Base-by-base conservation (phyloP, 75 land plant species). In the Adiantum capillusveneris region DNA sequence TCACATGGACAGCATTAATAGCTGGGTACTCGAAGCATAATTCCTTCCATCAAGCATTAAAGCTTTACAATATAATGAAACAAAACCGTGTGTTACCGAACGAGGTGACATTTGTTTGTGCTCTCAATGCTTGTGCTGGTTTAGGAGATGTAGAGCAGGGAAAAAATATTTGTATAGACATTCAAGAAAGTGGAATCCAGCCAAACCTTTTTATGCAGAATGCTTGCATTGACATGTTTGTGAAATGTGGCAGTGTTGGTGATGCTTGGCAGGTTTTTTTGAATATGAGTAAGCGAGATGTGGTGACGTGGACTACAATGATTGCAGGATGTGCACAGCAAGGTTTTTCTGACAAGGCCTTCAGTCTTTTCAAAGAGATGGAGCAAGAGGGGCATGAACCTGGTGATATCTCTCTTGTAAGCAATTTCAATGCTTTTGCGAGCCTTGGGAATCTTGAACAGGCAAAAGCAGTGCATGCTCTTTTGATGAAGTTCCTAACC, bases 1-100 rank as follows among this genome's bases (percentile, higher is more conserved):
- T 80, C 13, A 52, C 81, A 6, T 82, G 85, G 90, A 79, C 80
- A 49, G 81, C 83, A 12, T 79, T 86, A 83, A 79, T 82, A 49
- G 80, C 83, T 29, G 86, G 83, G 5, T 82, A 72, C 69, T 73
- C 81, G 2, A 68, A 77, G 65, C 80, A 77, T 68, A 86, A 75
- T 11, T 44, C 43, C 66, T 62, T 43, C 39, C 24, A 5, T 0
- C 59, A 72, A 20, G 76, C 81, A 1, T 34, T 70, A 31, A 44
- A 37, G 11, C 6, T 73, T 1, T 67, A 67, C 18, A 31, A 42
- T 19, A 44, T 65, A 41, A 79, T 80, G 82, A 26, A 59, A 45
- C 36, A 28, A 0, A 72, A 63, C 7, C 66, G 69, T 16, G 27
- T 67, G 6, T 18, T 41, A 11, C 57, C 74, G 46, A 71, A 74